Conservation (phyloP, 2,329 filamentous ascomycete genomes). For the Chrysoporthe austroafricana region DNA sequence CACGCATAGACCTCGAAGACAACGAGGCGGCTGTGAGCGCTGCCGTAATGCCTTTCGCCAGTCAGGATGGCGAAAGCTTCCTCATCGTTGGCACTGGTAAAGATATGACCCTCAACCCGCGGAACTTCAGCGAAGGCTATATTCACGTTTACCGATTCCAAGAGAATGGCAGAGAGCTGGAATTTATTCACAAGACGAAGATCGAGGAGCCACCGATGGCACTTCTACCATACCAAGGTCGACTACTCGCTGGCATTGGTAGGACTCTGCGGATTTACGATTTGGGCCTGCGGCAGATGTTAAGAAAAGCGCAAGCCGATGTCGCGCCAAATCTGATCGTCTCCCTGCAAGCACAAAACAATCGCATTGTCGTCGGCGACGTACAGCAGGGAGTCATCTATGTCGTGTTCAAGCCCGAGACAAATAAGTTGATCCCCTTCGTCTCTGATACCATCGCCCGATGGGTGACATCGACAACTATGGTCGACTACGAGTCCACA, state of each 20-base stretch:
- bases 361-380: constrained; percentile 88
- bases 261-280: constrained; percentile 86
- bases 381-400: constrained; percentile 90
- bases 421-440: constrained; percentile 92
- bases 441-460: constrained; percentile 86
- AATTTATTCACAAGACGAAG: constrained; percentile 96
- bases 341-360: constrained; percentile 86
- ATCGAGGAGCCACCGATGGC: constrained; percentile 87
- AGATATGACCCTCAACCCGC: constrained; percentile 79
- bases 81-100: constrained; percentile 94
- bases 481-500: constrained; percentile 97
- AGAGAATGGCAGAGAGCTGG: constrained; percentile 82
- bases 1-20: constrained; percentile 79
- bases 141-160: constrained; percentile 92
- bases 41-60: constrained; percentile 82
- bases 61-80: constrained; percentile 86
- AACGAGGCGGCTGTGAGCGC: constrained; percentile 93
- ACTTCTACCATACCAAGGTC: constrained; percentile 91
- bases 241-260: constrained; percentile 83
- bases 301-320: constrained; percentile 86
- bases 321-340: constrained; percentile 83
- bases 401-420: constrained; percentile 89
- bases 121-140: constrained; percentile 76
- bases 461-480: constrained; percentile 88
- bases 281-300: constrained; percentile 86